Evolutionary conservation across 345 rosid genomes (phyloP), one percentile per base, ranked within the genome.

Genomic region (Cardamine chenopodiifolia): DNA sequence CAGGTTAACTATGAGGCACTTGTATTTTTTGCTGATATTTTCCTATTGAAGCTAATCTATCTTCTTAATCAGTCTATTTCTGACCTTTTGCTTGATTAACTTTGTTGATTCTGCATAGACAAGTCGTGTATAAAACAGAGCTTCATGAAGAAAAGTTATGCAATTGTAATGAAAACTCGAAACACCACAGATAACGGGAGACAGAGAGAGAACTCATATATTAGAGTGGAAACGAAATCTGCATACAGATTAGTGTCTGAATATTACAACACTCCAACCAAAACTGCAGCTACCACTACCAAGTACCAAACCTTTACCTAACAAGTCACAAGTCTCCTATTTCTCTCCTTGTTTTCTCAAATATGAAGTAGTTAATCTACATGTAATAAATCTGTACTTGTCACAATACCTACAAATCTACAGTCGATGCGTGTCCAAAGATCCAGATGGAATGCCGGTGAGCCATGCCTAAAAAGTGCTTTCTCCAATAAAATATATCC

Each of bases 371-470:
- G 57, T 75, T 53, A 35, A 66, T 70, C 78, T 78, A 70, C 71
- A 39, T n/a, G 73, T 66, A 34, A 77, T 64, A 77, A 76, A 76
- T 70, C 85, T 85, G 80, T 85, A 79, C 80, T 78, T 31, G 66
- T 79, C 74, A 76, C 82, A 73, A 81, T 83, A 85, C 82, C 89
- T 87, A 87, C 91, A 83, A 81, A 84, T 87, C 70, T 85, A 85
- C 87, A 85, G 31, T 54, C 76, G 65, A 75, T 49, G 79, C 44
- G 40, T 74, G 32, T 50, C 68, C 71, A 66, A 74, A 57, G 71
- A 52, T 55, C 14, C 22, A 49, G 70, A 34, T 54, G 57, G 15
- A 62, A 40, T 26, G 66, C 44, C 5, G 57, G 12, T 68, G 65
- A 62, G 25, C 42, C 70, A 69, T 54, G 71, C 59, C 66, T 44